A percentile compares a stretch with the other conserved stretches of the same genome.
phyloP scores from a whole-genome alignment of 805 yeast genomes.

The Torulaspora delbrueckii region DNA sequence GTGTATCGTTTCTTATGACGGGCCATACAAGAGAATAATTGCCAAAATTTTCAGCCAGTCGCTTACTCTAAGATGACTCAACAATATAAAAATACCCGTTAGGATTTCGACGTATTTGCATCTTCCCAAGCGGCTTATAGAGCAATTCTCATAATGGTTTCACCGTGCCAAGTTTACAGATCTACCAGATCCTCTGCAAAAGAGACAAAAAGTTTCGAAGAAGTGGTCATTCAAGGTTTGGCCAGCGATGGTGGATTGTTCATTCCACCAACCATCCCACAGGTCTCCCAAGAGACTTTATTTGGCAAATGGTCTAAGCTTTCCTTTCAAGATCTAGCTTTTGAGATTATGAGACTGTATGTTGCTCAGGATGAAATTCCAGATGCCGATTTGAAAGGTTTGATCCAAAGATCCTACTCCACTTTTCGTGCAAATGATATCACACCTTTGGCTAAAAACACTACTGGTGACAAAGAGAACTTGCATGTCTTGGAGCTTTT shows the following conservation, averaged over 20 bases:
- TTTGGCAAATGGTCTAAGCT: constrained; percentile 65
- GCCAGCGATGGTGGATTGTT: constrained; percentile 97
- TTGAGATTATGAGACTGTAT: constrained; percentile 76
- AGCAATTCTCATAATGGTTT: constrained; percentile 17
- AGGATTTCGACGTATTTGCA: neutral
- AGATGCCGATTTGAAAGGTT: constrained; percentile 54
- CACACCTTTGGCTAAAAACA: constrained; percentile 65
- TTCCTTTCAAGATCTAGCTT: constrained; percentile 82
- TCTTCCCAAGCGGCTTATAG: neutral
- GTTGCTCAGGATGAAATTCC: constrained; percentile 71
- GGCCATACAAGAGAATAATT: neutral
- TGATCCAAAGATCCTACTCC: constrained; percentile 72
- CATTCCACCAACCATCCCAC: constrained; percentile 79
- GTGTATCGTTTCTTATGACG: neutral
- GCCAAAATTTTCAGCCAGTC: constrained; percentile 8
- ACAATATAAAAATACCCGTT: neutral
- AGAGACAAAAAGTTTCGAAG: constrained; percentile 64
- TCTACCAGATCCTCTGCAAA: constrained; percentile 64
- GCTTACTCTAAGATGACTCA: constrained; percentile 5
- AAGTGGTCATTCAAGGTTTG: constrained; percentile 80
- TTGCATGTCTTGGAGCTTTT: constrained; percentile 83
- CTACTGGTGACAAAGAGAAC: constrained; percentile 52
- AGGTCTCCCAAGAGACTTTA: constrained; percentile 49
- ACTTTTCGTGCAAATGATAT: constrained; percentile 86
- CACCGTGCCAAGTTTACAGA: constrained; percentile 59